Evolutionary conservation across 176 grass and related monocot species (phyloP).

Genomic region (Eleusine coracana): DNA sequence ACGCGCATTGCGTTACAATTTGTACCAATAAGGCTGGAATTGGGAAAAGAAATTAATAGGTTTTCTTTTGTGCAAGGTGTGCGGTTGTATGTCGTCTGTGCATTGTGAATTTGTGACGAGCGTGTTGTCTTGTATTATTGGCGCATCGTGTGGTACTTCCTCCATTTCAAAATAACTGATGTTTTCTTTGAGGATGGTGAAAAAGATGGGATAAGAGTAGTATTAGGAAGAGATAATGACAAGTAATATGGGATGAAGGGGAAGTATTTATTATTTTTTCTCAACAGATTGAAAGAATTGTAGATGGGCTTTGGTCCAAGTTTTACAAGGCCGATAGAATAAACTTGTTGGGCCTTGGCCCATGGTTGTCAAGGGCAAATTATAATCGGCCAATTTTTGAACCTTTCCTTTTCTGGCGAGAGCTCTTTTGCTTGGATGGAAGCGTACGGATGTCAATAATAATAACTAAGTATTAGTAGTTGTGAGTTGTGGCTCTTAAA

Average conservation of each 20-base stretch:
- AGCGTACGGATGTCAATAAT: not conserved
- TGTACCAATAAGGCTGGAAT: conserved; percentile 60
- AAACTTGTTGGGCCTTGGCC: not conserved
- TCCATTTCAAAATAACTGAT: no score
- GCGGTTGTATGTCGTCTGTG: not conserved
- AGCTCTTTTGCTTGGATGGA: not conserved
- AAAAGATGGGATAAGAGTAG: no score
- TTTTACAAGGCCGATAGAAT: not conserved
- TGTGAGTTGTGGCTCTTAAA: not conserved
- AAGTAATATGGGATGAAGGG: no score
- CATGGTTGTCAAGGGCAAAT: not conserved
- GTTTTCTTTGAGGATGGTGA: no score
- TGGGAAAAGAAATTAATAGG: conserved; percentile 38
- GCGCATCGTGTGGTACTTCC: no score
- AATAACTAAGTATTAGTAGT: not conserved
- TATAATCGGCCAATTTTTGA: no score
- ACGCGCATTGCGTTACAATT: conserved; percentile 56
- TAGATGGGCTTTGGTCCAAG: not conserved
- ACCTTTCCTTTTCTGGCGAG: not conserved
- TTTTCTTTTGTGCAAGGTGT: conserved; percentile 30
- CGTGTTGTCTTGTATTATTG: no score
- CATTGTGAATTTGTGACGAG: no score
- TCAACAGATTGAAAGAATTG: no score
- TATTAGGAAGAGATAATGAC: no score
- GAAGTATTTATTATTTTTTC: no score